Evolutionary conservation across 805 yeast species (phyloP).

Genomic region (Cyberlindnera nakhonratchasimensis): DNA sequence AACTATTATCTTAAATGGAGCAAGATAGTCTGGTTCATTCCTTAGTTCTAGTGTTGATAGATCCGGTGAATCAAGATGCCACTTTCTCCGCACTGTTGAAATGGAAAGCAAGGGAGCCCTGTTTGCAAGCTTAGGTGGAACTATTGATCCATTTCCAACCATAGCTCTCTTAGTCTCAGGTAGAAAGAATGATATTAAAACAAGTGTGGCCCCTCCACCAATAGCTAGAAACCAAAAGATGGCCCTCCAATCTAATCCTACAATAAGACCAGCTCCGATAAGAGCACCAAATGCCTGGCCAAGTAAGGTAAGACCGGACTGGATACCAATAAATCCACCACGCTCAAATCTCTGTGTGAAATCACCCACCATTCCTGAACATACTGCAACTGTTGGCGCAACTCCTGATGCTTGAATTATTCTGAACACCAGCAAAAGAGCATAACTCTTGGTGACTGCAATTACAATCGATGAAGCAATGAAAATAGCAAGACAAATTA

Average conservation of each 20-base stretch:
- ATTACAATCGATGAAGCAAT: slow-evolving; percentile 62
- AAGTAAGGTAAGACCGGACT: slow-evolving; percentile 58
- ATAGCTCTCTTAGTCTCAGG: slow-evolving; percentile 76
- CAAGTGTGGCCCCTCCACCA: slow-evolving; percentile 48
- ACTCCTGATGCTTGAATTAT: slow-evolving; percentile 74
- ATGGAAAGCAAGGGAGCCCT: slow-evolving; percentile 41
- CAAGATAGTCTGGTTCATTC: slow-evolving; percentile 28
- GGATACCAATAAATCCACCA: slow-evolving; percentile 70
- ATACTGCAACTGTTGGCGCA: slow-evolving; percentile 70
- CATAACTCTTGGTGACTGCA: slow-evolving; percentile 54
- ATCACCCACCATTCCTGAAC: slow-evolving; percentile 73
- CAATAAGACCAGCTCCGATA: slow-evolving; percentile 44
- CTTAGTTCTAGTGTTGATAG: slow-evolving; percentile 27
- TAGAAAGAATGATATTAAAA: slow-evolving; percentile 37
- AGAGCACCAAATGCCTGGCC: slow-evolving; percentile 82
- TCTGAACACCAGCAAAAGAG: slow-evolving; percentile 60
- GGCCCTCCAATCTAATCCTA: slow-evolving; percentile 65
- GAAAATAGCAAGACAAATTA: slow-evolving; percentile 52
- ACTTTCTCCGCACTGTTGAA: slow-evolving; percentile 15
- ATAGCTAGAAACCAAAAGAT: slow-evolving; percentile 72
- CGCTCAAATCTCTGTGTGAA: slow-evolving; percentile 60
- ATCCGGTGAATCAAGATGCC: slow-evolving; percentile 32
- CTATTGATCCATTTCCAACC: slow-evolving; percentile 72
- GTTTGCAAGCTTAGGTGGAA: slow-evolving; percentile 42
- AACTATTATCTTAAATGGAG: slow-evolving; percentile 42